These are phyloP conservation scores for Botryobasidium botryosum DNA, from an alignment of 768 basidiomycete genomes.

Conservation along the genomic window DNA sequence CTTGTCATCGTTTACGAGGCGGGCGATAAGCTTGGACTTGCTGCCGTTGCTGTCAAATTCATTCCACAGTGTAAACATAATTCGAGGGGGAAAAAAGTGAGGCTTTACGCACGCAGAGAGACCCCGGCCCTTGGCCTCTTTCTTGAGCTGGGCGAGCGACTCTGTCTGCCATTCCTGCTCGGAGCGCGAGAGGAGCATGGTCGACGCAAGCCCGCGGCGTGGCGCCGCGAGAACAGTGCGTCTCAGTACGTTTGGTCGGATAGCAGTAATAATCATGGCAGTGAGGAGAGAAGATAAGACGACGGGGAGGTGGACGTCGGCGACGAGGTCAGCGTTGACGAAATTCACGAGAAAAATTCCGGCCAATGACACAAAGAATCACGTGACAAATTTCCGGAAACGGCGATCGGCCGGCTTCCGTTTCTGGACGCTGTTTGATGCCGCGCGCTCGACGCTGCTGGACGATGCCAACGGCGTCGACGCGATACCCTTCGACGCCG, in stretches of 20 bases:
- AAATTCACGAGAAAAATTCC: conserved; percentile 4
- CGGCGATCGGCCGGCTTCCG: too few relatives aligned
- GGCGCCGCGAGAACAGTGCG: conserved; percentile 14
- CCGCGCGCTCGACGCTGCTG: too few relatives aligned
- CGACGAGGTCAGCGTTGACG: conserved; percentile 1
- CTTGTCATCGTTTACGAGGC: conserved; percentile 34
- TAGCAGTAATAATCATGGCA: conserved; percentile 19
- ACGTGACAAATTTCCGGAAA: not conserved
- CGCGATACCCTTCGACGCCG: too few relatives aligned
- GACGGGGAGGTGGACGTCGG: conserved; percentile 2
- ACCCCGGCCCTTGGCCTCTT: conserved; percentile 38
- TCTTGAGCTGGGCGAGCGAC: conserved; percentile 31
- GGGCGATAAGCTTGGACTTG: conserved; percentile 38
- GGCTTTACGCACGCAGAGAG: conserved; percentile 31
- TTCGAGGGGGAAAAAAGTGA: too few relatives aligned
- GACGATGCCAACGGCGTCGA: too few relatives aligned
- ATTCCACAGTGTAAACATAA: conserved; percentile 6
- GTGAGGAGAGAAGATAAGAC: conserved; percentile 2
- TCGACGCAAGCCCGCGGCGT: conserved; percentile 28
- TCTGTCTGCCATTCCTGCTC: conserved; percentile 32
- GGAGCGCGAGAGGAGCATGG: conserved; percentile 36
- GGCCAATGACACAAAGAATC: not conserved
- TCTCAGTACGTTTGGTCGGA: conserved; percentile 13
- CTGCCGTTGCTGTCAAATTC: conserved; percentile 33
- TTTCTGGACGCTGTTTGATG: too few relatives aligned